Conservation (phyloP, 805 yeast species). For the Blastobotrys peoriensis region DNA sequence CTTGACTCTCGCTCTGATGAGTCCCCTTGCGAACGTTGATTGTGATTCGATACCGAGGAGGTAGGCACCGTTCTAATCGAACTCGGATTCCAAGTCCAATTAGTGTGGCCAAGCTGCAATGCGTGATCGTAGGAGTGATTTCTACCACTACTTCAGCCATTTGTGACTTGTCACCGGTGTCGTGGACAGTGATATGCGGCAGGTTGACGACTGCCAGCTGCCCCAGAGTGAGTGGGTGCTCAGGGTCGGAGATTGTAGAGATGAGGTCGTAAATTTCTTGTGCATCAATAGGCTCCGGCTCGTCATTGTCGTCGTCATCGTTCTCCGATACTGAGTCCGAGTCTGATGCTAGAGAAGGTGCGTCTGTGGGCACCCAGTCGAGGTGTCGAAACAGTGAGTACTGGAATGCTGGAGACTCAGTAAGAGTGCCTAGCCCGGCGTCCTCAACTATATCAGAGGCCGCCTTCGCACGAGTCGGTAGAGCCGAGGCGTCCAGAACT, state of each 20-base stretch:
- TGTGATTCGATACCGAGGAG: constrained; percentile 73
- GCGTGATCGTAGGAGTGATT: constrained; percentile 97
- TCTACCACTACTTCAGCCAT: constrained; percentile 72
- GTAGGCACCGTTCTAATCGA: constrained; percentile 80
- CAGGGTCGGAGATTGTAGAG: constrained; percentile 89
- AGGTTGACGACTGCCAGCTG: constrained; percentile 91
- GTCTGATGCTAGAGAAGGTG: constrained; percentile 15
- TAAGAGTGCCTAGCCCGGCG: constrained; percentile 13
- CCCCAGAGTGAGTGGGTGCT: constrained; percentile 91
- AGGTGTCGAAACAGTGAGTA: constrained; percentile 18
- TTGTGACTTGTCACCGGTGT: constrained; percentile 44
- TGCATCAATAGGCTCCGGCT: constrained; percentile 62
- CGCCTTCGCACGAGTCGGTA: constrained; percentile 57
- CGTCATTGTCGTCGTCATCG: constrained; percentile 26
- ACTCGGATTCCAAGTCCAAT: constrained; percentile 95
- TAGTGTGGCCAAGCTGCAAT: constrained; percentile 91
- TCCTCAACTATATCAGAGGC: constrained; percentile 6
- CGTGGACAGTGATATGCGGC: constrained; percentile 66
- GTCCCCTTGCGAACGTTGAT: constrained; percentile 83
- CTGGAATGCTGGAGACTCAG: constrained; percentile 9
- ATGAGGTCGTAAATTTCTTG: constrained; percentile 88
- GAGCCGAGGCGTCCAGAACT: constrained; percentile 63
- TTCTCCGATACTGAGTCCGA: constrained; percentile 15
- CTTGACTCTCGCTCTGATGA: constrained; percentile 94
- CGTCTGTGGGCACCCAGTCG: constrained; percentile 13